Conservation (phyloP, 2,329 filamentous ascomycete species). For the Coniella vitis region DNA sequence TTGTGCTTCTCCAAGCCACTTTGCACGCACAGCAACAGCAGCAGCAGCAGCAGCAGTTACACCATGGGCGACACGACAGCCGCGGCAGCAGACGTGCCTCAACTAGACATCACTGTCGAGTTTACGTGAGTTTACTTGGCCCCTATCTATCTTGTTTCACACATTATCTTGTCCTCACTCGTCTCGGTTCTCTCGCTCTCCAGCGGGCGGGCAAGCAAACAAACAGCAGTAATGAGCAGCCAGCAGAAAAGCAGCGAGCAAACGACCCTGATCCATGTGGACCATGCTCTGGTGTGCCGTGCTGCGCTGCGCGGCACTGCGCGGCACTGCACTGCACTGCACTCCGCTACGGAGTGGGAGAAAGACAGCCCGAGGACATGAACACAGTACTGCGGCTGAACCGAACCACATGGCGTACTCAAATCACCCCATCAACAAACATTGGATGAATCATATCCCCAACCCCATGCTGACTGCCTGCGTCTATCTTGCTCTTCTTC, state of each 20-base stretch:
- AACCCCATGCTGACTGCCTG: background rate
- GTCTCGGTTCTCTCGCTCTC: background rate
- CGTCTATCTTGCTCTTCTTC: background rate
- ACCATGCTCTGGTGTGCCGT: conserved; percentile 7
- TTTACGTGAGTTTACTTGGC: conserved; percentile 39
- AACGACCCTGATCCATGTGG: too few relatives aligned
- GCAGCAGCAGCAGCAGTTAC: too few relatives aligned
- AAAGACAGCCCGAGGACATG: background rate
- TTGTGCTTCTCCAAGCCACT: too few relatives aligned
- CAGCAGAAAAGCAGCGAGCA: too few relatives aligned
- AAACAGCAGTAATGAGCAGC: too few relatives aligned
- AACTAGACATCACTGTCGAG: conserved; percentile 53
- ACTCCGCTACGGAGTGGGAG: background rate
- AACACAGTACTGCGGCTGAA: background rate
- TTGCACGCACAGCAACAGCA: too few relatives aligned
- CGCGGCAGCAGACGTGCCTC: conserved; percentile 17
- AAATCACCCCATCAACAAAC: background rate
- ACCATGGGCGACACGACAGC: background rate
- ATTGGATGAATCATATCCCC: background rate
- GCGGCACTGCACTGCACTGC: background rate
- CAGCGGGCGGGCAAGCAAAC: too few relatives aligned
- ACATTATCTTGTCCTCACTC: too few relatives aligned
- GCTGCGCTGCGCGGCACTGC: background rate
- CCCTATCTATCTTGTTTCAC: background rate
- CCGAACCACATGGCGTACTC: background rate